Base-by-base conservation (phyloP, 2,329 filamentous ascomycete genomes). In the Dactylonectria macrodidyma region DNA sequence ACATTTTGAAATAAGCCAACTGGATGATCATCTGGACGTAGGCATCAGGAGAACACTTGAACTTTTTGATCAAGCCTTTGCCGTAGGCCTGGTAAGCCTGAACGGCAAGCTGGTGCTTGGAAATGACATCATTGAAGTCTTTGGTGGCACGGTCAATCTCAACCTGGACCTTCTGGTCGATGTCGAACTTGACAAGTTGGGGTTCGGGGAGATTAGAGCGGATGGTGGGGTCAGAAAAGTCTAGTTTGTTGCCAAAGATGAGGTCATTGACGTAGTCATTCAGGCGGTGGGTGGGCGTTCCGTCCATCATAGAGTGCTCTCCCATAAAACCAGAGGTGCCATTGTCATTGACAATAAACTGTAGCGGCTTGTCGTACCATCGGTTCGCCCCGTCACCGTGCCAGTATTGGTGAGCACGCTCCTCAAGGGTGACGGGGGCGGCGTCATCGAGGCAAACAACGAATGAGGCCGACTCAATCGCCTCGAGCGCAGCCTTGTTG, bases 291-390 rank as follows among this genome's bases (percentile, higher is more conserved):
- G 97, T 99, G 1, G 97, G 95, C 7, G 96, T 99, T 72, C 97
- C 96, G 80, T 99, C 96, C 97, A 99, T 99, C 96, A 99, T 98
- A 77, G 93, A 97, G 88, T 99, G 96, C 84, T 99, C 96, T 78
- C 96, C 96, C 88, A 95, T 95, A 88, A 99, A 99, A 69, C 96
- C 96, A 2, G 96, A 93, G 8, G 96, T 97, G 75, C 96, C 96
- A 81, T 99, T 99, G 81, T 99, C 95, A 82, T 97, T 98, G 84
- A 99, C 82, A 80, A 99, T 97, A 85, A 99, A 98, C 83, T 99
- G 95, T 61, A 97, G 86, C 6, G 96, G 96, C 88, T 99, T 99
- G 88, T 99, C 96, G 79, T 91, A 98, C 95, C 95, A 99, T 73
- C 96, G 91, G 87, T 99, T 99, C 75, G 90, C 87, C 65, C 96